phyloP scores from a whole-genome alignment of 2,329 filamentous ascomycete genomes.

The Diaporthe longicolla region DNA sequence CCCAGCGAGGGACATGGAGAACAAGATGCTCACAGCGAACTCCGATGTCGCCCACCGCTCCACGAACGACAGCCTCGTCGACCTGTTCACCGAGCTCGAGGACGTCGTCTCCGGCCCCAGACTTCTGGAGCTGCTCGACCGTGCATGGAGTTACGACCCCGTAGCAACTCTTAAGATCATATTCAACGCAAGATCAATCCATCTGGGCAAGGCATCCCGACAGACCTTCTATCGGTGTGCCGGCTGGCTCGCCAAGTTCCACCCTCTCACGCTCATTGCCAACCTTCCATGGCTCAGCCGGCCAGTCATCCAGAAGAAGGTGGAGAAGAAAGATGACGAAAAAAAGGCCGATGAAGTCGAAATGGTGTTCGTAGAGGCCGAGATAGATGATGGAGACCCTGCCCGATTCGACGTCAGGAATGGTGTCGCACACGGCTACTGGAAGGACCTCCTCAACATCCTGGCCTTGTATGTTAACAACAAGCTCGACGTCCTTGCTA shows the following conservation, averaged over 20 bases:
- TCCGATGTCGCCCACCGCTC: slow-evolving; percentile 62
- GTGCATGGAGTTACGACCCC: slow-evolving; percentile 65
- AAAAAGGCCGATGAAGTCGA: slow-evolving; percentile 51
- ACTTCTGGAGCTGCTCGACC: slow-evolving; percentile 58
- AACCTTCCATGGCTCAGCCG: slow-evolving; percentile 70
- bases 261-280: slow-evolving; percentile 66
- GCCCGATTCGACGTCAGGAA: slow-evolving; percentile 59
- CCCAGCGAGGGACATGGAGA: slow-evolving; percentile 47
- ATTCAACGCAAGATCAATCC: slow-evolving; percentile 73
- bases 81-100: slow-evolving; percentile 68
- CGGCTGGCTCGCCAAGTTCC: slow-evolving; percentile 69
- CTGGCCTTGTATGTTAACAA: slow-evolving; percentile 65
- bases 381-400: slow-evolving; percentile 54
- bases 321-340: slow-evolving; percentile 52
- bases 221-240: slow-evolving; percentile 65
- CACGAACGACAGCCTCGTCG: slow-evolving; percentile 61
- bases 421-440: slow-evolving; percentile 71
- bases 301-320: slow-evolving; percentile 69
- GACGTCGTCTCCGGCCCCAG: slow-evolving; percentile 54
- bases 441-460: slow-evolving; percentile 73
- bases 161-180: slow-evolving; percentile 69
- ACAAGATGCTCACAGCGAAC: slow-evolving; percentile 68
- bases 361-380: slow-evolving; percentile 52
- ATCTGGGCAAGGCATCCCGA: slow-evolving; percentile 70
- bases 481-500: slow-evolving; percentile 58